Percentiles rank a stretch among this genome's conserved stretches.
phyloP scores from a whole-genome alignment of 345 rosid species.

The Rhodomyrtus tomentosa region DNA sequence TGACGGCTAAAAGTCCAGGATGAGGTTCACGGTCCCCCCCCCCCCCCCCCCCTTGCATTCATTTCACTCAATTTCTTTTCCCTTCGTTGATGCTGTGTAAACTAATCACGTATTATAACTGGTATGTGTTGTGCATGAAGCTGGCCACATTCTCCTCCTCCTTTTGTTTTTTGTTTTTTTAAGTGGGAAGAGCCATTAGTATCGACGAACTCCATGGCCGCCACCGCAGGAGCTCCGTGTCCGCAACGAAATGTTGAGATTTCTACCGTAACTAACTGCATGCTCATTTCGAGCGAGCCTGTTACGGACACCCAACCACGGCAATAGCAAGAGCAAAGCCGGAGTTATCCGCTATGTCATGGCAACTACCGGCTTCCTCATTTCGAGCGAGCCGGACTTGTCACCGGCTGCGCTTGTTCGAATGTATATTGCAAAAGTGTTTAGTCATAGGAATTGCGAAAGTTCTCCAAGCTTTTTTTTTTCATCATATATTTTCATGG shows the following conservation, averaged over 20 bases:
- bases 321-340: not conserved
- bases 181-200: not conserved
- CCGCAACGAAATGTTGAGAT: accelerated
- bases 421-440: not conserved
- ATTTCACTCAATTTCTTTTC: not conserved
- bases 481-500: not conserved
- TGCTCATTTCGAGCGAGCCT: not conserved
- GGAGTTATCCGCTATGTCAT: not conserved
- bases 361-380: no score
- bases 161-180: no score
- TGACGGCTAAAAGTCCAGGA: not conserved
- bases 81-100: no score
- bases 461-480: not conserved
- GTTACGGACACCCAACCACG: not conserved
- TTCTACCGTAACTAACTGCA: not conserved
- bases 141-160: no score
- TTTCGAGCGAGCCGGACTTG: not conserved
- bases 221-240: not conserved
- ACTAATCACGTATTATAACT: no score
- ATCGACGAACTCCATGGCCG: accelerated
- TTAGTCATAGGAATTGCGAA: not conserved
- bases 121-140: no score
- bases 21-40: not conserved
- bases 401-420: not conserved
- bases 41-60: no score